These are phyloP conservation scores for Carex littledalei DNA, from an alignment of 176 grass and related monocot genomes.

Conservation along the genomic window DNA sequence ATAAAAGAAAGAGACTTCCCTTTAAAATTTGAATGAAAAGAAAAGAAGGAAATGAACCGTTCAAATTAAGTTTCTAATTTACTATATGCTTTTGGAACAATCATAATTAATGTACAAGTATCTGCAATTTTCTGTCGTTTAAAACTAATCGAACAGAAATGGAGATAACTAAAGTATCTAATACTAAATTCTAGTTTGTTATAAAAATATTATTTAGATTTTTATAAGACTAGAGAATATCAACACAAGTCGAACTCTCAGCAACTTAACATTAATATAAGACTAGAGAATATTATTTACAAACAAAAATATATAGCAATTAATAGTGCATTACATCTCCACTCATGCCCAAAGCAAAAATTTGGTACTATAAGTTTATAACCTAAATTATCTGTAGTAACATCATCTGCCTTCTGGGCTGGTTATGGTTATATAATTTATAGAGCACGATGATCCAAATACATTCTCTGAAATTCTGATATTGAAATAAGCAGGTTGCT, in stretches of 20 bases:
- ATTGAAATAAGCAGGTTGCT: constrained; percentile 23
- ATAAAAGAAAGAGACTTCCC: neutral
- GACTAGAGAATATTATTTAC: neutral
- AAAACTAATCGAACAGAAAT: neutral
- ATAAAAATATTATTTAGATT: neutral
- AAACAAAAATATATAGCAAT: neutral
- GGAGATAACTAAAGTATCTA: neutral
- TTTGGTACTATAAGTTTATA: neutral
- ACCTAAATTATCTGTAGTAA: neutral
- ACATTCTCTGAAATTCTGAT: constrained; percentile 4
- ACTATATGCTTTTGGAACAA: neutral
- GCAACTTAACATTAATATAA: neutral
- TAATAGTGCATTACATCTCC: neutral
- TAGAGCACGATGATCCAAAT: neutral
- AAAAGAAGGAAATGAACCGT: neutral
- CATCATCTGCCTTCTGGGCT: constrained; percentile 11
- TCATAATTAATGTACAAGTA: neutral
- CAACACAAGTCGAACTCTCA: neutral
- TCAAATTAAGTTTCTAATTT: neutral
- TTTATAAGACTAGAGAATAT: no score
- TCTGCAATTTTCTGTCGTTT: neutral
- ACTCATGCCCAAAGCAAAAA: neutral
- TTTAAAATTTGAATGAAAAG: neutral
- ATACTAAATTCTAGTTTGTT: neutral
- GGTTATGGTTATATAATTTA: constrained; percentile 3